A percentile compares a stretch with the other conserved stretches of the same genome.
These are phyloP conservation scores for Vaccinium vitisidaea DNA, from an alignment of 148 eudicot species.

Conservation along the genomic window DNA sequence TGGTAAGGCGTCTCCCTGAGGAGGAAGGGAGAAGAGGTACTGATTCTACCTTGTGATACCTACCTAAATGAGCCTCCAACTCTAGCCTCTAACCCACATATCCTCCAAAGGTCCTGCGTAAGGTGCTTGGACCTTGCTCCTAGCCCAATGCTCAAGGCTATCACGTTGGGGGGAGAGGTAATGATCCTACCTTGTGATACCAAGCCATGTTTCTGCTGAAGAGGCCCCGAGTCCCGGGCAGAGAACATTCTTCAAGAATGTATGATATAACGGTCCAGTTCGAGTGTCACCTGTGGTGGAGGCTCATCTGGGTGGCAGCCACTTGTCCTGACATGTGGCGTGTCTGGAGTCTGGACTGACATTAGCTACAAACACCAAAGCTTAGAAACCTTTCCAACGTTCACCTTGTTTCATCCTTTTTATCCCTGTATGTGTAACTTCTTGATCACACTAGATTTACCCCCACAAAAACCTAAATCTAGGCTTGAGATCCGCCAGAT, in stretches of 20 bases:
- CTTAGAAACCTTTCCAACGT: neutral
- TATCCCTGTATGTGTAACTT: neutral
- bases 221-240: neutral
- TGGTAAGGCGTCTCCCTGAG: neutral
- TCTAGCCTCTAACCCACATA: neutral
- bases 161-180: neutral
- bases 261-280: neutral
- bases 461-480: neutral
- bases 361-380: neutral
- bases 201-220: neutral
- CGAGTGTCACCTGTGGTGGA: neutral
- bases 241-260: neutral
- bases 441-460: neutral
- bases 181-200: neutral
- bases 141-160: neutral
- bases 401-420: neutral
- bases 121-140: neutral
- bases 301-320: neutral
- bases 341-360: neutral
- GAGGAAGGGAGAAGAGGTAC: neutral
- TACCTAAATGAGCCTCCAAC: neutral
- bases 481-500: neutral
- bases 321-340: neutral
- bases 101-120: neutral
- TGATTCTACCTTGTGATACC: no score